Percentiles rank a stretch among this genome's conserved stretches.
phyloP scores from a whole-genome alignment of 257 asterid genomes.

The Avicennia marina region DNA sequence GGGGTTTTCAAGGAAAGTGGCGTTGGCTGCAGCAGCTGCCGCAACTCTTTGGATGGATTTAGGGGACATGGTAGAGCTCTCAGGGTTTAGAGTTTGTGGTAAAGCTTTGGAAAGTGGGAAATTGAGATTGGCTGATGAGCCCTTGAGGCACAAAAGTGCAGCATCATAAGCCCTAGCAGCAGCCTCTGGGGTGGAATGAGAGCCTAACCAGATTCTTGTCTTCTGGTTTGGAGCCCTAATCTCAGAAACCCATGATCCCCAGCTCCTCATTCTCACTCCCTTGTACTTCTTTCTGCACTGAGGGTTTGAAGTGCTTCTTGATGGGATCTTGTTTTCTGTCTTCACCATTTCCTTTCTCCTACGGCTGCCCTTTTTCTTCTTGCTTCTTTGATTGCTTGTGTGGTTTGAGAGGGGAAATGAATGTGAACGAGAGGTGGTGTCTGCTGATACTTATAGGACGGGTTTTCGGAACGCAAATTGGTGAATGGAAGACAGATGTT shows the following conservation, averaged over 20 bases:
- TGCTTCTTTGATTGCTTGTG: too few species aligned
- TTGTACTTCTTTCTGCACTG: slow-evolving; percentile 77
- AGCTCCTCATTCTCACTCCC: slow-evolving; percentile 91
- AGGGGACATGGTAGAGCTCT: slow-evolving; percentile 39
- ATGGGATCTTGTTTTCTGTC: slow-evolving; percentile 30
- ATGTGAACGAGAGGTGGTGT: slow-evolving; percentile 10
- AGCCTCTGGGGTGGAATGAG: slow-evolving; percentile 81
- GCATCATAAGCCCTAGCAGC: slow-evolving; percentile 97
- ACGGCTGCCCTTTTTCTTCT: not conserved
- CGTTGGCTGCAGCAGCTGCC: slow-evolving; percentile 34
- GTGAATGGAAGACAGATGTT: slow-evolving; percentile 71
- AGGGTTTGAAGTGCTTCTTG: too few species aligned
- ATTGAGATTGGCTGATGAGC: slow-evolving; percentile 61
- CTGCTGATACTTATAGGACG: slow-evolving; percentile 30
- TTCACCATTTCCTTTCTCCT: slow-evolving; percentile 43
- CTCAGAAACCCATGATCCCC: too few species aligned
- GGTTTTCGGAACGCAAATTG: not conserved
- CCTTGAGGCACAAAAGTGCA: slow-evolving; percentile 74
- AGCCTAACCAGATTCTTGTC: slow-evolving; percentile 84
- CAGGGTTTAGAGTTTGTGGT: not conserved
- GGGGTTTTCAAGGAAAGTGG: not conserved
- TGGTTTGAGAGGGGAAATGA: slow-evolving; percentile 15
- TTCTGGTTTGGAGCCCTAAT: slow-evolving; percentile 91
- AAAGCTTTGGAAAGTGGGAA: slow-evolving; percentile 40
- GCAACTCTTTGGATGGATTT: slow-evolving; percentile 74